phyloP scores from a whole-genome alignment of 192 early-diverging fungal species.

The Backusella tuberculispora region DNA sequence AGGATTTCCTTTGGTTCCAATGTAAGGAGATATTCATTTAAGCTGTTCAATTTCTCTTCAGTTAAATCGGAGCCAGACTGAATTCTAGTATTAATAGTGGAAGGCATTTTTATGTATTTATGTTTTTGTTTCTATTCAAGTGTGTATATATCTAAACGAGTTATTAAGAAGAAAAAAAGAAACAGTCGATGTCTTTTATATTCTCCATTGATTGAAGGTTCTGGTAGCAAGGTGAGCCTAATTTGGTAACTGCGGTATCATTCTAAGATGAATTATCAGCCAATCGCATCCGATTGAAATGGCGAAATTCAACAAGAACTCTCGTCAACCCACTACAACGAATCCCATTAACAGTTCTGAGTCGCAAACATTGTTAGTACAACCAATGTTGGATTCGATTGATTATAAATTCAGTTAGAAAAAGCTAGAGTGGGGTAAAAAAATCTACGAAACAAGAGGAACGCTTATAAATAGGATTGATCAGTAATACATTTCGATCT shows the following conservation, averaged over 20 bases:
- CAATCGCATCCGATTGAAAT: constrained; percentile 36
- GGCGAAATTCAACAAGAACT: constrained; percentile 27
- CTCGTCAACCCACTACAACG: constrained; percentile 25
- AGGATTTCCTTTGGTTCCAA: constrained; percentile 81
- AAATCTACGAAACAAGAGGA: background rate
- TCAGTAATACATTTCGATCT: background rate
- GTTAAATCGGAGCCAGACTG: constrained; percentile 48
- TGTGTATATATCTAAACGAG: constrained; percentile 5
- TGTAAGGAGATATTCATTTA: constrained; percentile 74
- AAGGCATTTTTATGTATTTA: constrained; percentile 35
- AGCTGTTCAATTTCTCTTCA: constrained; percentile 65
- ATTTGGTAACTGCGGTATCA: constrained; percentile 29
- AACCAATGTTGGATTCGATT: background rate
- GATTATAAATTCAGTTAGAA: constrained; percentile 15
- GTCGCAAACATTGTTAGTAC: constrained; percentile 22
- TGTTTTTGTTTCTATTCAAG: constrained; percentile 8
- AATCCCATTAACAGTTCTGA: constrained; percentile 19
- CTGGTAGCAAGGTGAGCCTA: background rate
- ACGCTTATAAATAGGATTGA: constrained; percentile 5
- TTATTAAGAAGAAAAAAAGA: background rate
- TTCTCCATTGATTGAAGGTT: constrained; percentile 2
- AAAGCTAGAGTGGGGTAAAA: background rate
- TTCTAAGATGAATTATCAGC: constrained; percentile 29
- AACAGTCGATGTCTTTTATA: background rate
- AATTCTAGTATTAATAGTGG: constrained; percentile 25